A percentile compares a stretch with the other conserved stretches of the same genome.
Evolutionary conservation across 352 stramenopile species (phyloP).

Genomic region (Salisapilia sapeloensis): DNA sequence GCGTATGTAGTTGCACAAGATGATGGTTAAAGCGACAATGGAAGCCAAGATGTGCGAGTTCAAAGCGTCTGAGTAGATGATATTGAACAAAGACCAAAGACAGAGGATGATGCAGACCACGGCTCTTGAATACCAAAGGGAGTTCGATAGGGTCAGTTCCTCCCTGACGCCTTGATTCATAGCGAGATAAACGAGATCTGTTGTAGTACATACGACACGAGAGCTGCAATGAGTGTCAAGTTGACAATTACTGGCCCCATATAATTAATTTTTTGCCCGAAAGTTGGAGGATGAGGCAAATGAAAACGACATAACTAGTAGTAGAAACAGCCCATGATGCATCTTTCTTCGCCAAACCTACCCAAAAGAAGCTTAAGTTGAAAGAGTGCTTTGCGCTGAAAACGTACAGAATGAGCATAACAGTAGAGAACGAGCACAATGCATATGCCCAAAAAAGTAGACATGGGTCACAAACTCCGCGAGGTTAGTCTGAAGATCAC

Average conservation of each 20-base stretch:
- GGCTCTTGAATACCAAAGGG: constrained; percentile 31
- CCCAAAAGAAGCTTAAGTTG: constrained; percentile 25
- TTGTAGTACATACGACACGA: constrained; percentile 45
- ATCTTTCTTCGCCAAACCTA: constrained; percentile 14
- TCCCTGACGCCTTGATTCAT: constrained; percentile 24
- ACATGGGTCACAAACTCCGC: constrained; percentile 33
- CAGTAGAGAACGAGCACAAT: constrained; percentile 68
- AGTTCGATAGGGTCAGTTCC: constrained; percentile 26
- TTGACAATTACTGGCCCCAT: constrained; percentile 55
- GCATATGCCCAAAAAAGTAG: constrained; percentile 38
- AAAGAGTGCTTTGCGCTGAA: constrained; percentile 46
- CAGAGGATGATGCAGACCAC: constrained; percentile 24
- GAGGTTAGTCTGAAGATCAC: constrained; percentile 49
- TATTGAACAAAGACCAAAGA: constrained; percentile 25
- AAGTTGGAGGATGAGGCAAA: constrained; percentile 29
- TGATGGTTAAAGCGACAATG: constrained; percentile 26
- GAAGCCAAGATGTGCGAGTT: constrained; percentile 42
- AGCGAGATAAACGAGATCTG: constrained; percentile 34
- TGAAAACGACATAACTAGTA: constrained; percentile 16
- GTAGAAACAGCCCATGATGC: constrained; percentile 40
- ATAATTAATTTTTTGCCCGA: constrained; percentile 26
- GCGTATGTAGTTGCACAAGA: no score
- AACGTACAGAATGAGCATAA: constrained; percentile 42
- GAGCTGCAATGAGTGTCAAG: constrained; percentile 35
- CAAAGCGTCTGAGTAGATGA: constrained; percentile 40